Evolutionary conservation across 306 rosid genomes (phyloP), one percentile per base, ranked within the genome.

Genomic region (Lathyrus tuberosus): DNA sequence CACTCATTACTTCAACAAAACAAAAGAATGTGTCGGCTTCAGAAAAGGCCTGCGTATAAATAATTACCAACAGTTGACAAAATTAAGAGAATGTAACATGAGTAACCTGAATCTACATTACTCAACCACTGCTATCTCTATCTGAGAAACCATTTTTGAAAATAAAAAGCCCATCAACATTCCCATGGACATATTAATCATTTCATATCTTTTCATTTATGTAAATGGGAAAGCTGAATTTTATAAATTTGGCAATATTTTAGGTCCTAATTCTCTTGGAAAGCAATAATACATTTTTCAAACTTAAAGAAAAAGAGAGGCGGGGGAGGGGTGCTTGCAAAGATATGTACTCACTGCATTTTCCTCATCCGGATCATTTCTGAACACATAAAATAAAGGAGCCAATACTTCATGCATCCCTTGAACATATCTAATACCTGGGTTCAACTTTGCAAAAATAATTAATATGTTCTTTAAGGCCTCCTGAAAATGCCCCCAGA

Each of bases 11-110:
- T 79, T 93, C 98, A 17, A 90, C 97, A 85, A 90, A 93, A 85
- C 98, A 93, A 87, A 93, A 93, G 82, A 93, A 93, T 59, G 98
- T 85, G 83, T 93, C 98, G 71, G 97, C 94, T 88, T 93, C 97
- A 56, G 91, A 88, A 78, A 72, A 84, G 74, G 80, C 89, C 98
- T 93, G 84, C 83, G 68, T 38, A 76, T 80, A 78, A 78, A 76
- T 69, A 72, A 73, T 66, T 63, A 35, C 71, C 70, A 62, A 65
- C 75, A 57, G 74, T 73, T 65, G 24, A 46, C 41, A 56, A 35
- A 46, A 35, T 16, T 24, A 77, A 77, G 43, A 64, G 56, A 53
- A 63, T 62, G 24, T 14, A 40, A 61, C 47, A 69, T 28, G 24
- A 47, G 22, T n/a, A 54, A 76, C 10, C 10, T 30, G 16, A 51